A percentile compares a stretch with the other conserved stretches of the same genome.
Conservation (phyloP, 805 yeast genomes). For the Pichia kluyveri region DNA sequence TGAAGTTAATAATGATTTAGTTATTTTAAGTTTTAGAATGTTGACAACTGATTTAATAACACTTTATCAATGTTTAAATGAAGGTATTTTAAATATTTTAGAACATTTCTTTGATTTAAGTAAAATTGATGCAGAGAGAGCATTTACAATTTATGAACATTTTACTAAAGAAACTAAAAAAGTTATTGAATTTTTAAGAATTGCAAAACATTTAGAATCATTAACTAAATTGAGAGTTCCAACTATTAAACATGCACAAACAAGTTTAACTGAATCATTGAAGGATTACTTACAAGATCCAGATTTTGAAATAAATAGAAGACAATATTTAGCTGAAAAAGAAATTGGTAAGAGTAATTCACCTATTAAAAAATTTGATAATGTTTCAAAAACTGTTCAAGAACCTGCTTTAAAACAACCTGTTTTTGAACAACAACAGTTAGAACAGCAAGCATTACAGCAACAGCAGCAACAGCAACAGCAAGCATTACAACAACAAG, state of each 20-base stretch:
- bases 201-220: constrained; percentile 82
- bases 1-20: constrained; percentile 77
- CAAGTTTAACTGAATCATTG: constrained; percentile 76
- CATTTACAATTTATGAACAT: constrained; percentile 71
- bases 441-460: constrained; percentile 11
- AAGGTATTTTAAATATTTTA: constrained; percentile 87
- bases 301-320: constrained; percentile 68
- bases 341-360: constrained; percentile 25
- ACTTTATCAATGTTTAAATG: constrained; percentile 83
- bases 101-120: constrained; percentile 95
- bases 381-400: neutral
- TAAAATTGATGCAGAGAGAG: constrained; percentile 74
- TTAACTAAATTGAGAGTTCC: constrained; percentile 89
- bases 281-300: constrained; percentile 87
- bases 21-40: constrained; percentile 76
- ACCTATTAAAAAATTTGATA: neutral
- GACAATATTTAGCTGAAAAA: constrained; percentile 68
- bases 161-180: constrained; percentile 81
- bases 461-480: constrained; percentile 9
- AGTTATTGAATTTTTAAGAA: constrained; percentile 79
- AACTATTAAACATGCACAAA: constrained; percentile 94
- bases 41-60: constrained; percentile 84
- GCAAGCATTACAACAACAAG: constrained; percentile 8
- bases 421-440: constrained; percentile 10
- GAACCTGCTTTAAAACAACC: constrained; percentile 9